Evolutionary conservation across 2,329 filamentous ascomycete species (phyloP).

Genomic region (Gyromitra esculenta): DNA sequence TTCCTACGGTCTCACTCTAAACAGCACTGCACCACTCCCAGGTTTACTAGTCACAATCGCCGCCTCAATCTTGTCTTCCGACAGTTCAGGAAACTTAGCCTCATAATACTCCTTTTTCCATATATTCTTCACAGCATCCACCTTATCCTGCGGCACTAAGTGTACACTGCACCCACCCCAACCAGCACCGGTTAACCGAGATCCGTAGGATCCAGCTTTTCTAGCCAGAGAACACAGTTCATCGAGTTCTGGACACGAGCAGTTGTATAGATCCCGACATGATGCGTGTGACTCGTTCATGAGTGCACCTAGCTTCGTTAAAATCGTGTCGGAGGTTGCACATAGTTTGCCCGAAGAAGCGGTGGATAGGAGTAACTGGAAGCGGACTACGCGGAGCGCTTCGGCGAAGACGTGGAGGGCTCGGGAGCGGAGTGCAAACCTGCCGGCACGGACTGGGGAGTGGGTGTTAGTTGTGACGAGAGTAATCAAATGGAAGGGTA

Average conservation of each 20-base stretch:
- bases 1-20: conserved; percentile 35
- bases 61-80: conserved; percentile 75
- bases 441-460: conserved; percentile 75
- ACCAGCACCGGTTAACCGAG: conserved; percentile 87
- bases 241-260: conserved; percentile 92
- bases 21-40: conserved; percentile 69
- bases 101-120: conserved; percentile 85
- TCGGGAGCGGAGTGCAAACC: conserved; percentile 86
- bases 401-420: conserved; percentile 92
- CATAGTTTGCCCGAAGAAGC: conserved; percentile 59
- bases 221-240: conserved; percentile 82
- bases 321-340: conserved; percentile 67
- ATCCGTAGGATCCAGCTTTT: conserved; percentile 81
- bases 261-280: conserved; percentile 87
- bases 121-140: conserved; percentile 78
- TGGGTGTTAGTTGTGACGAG: neutral
- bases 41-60: conserved; percentile 92
- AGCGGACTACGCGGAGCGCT: conserved; percentile 83
- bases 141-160: conserved; percentile 83
- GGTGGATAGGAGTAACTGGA: conserved; percentile 75
- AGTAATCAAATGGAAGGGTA: neutral
- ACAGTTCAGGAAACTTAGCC: conserved; percentile 73
- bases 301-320: conserved; percentile 77
- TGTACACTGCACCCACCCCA: conserved; percentile 98
- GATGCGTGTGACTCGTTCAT: conserved; percentile 91